A percentile compares a stretch with the other conserved stretches of the same genome.
phyloP scores from a whole-genome alignment of 2,329 filamentous ascomycete genomes.

The Aureobasidium vineae region DNA sequence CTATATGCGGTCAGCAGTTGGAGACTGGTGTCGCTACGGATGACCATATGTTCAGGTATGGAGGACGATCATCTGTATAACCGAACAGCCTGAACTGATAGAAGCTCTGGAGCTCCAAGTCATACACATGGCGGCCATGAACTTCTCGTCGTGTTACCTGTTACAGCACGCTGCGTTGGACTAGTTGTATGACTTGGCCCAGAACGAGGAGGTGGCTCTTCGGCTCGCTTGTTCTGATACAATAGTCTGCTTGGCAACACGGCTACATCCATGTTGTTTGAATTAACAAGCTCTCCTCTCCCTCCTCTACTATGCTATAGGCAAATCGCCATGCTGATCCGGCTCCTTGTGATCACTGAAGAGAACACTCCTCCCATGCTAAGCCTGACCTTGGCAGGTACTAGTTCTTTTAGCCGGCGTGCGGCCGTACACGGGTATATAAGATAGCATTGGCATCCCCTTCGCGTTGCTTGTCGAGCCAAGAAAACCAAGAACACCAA shows the following conservation, averaged over 20 bases:
- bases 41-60: neutral
- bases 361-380: neutral
- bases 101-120: neutral
- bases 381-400: constrained; percentile 17
- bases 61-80: neutral
- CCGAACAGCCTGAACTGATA: neutral
- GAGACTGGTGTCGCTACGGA: neutral
- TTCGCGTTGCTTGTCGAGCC: constrained; percentile 20
- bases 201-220: neutral
- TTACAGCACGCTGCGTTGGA: neutral
- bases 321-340: constrained; percentile 3
- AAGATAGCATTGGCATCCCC: constrained; percentile 9
- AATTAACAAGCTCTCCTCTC: neutral
- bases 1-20: neutral
- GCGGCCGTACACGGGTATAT: constrained; percentile 11
- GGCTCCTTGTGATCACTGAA: neutral
- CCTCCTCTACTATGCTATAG: neutral
- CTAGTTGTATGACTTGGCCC: neutral
- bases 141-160: neutral
- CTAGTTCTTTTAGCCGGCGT: constrained; percentile 4
- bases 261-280: neutral
- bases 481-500: constrained; percentile 16
- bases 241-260: constrained; percentile 15
- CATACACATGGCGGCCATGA: neutral
- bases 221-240: constrained; percentile 9